phyloP scores from a whole-genome alignment of 2,329 filamentous ascomycete genomes.

The Aphanocladium album region DNA sequence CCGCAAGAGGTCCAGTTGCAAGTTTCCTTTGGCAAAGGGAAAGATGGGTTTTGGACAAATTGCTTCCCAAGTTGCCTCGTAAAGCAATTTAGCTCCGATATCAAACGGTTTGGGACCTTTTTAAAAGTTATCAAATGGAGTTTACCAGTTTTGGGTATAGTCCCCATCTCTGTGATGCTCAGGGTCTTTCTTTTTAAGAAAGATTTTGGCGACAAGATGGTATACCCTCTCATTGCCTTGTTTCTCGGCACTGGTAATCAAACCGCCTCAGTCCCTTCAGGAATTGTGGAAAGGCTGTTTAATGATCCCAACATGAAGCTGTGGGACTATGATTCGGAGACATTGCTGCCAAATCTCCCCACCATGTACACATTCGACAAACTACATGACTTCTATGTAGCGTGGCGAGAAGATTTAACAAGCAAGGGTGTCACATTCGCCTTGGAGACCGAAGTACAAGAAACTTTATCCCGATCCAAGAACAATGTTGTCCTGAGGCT shows the following conservation, averaged over 20 bases:
- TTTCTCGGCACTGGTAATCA: conserved; percentile 73
- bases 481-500: conserved; percentile 48
- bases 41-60: conserved; percentile 59
- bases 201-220: conserved; percentile 67
- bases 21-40: conserved; percentile 57
- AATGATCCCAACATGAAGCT: conserved; percentile 54
- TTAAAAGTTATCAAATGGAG: conserved; percentile 54
- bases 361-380: conserved; percentile 64
- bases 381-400: conserved; percentile 55
- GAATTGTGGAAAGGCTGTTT: conserved; percentile 59
- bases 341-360: conserved; percentile 52
- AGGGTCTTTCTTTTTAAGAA: conserved; percentile 63
- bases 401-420: conserved; percentile 51
- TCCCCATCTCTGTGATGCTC: conserved; percentile 61
- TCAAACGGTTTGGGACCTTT: conserved; percentile 51
- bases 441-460: conserved; percentile 50
- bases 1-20: conserved; percentile 56
- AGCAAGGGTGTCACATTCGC: conserved; percentile 51
- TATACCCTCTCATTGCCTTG: conserved; percentile 65
- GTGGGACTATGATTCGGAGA: conserved; percentile 53
- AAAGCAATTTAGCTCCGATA: conserved; percentile 49
- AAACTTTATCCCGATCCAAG: conserved; percentile 46
- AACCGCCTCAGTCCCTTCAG: conserved; percentile 64
- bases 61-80: conserved; percentile 57
- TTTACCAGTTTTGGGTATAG: conserved; percentile 53